A percentile compares a stretch with the other conserved stretches of the same genome.
These are phyloP conservation scores for Zalerion maritima DNA, from an alignment of 495 filamentous ascomycete genomes.

Conservation along the genomic window DNA sequence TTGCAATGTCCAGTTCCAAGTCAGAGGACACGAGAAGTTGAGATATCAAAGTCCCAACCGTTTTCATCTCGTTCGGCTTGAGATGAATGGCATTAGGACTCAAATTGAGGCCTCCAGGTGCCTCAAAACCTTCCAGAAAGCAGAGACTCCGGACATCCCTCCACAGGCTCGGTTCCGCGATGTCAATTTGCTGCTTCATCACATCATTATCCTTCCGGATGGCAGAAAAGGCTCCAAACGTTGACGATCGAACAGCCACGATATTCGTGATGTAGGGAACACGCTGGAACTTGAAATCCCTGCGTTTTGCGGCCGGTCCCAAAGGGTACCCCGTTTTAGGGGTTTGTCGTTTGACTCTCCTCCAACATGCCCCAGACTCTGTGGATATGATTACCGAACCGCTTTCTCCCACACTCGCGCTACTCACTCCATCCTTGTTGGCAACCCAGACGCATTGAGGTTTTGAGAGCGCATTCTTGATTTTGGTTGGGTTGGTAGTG, in stretches of 20 bases:
- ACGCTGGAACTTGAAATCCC: constrained; percentile 85
- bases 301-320: constrained; percentile 46
- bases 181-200: constrained; percentile 53
- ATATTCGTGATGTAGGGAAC: constrained; percentile 77
- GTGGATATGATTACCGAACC: constrained; percentile 93
- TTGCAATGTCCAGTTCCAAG: constrained; percentile 38
- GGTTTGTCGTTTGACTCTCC: constrained; percentile 64
- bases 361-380: constrained; percentile 82
- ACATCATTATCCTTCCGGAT: constrained; percentile 76
- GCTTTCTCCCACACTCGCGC: constrained; percentile 80
- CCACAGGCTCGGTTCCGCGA: constrained; percentile 54
- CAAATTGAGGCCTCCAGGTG: too few relatives aligned
- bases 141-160: constrained; percentile 56
- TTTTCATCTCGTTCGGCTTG: constrained; percentile 12
- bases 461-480: constrained; percentile 56
- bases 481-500: constrained; percentile 81
- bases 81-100: too few relatives aligned
- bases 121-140: constrained; percentile 37
- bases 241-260: constrained; percentile 67
- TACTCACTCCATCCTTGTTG: constrained; percentile 67
- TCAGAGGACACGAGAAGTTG: constrained; percentile 39
- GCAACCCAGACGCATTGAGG: constrained; percentile 77
- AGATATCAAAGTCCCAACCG: constrained; percentile 22
- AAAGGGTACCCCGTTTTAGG: too few relatives aligned
- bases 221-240: constrained; percentile 78